Percentiles rank a stretch among this genome's conserved stretches.
Evolutionary conservation across 768 basidiomycete species (phyloP).

Genomic region (Rhizopogon vinicolor): DNA sequence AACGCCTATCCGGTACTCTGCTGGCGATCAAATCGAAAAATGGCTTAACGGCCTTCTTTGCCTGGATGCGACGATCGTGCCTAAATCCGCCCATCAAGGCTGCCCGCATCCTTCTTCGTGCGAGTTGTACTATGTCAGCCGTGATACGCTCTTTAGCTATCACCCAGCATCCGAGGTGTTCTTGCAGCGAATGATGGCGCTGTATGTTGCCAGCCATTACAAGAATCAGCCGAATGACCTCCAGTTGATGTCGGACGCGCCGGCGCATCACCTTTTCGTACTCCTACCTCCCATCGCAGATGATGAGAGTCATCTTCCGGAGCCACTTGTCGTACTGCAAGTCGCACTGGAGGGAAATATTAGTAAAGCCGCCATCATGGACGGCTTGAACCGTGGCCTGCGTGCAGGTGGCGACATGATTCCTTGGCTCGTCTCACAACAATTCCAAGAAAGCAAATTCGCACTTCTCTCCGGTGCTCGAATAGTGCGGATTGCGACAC

Average conservation of each 20-base stretch:
- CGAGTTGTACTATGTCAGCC: constrained; percentile 91
- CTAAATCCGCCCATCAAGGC: constrained; percentile 54
- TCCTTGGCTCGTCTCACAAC: constrained; percentile 91
- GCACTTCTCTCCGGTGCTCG: constrained; percentile 87
- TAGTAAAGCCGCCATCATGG: constrained; percentile 78
- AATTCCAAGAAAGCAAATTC: constrained; percentile 96
- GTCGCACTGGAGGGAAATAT: constrained; percentile 96
- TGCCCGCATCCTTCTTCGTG: constrained; percentile 93
- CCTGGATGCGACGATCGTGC: constrained; percentile 74
- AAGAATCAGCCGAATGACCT: constrained; percentile 99
- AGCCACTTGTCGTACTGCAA: constrained; percentile 93
- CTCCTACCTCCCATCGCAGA: constrained; percentile 89
- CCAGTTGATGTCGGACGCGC: constrained; percentile 95
- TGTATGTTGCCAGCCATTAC: constrained; percentile 97
- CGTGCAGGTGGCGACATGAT: constrained; percentile 95
- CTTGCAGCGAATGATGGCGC: constrained; percentile 96
- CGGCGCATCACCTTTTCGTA: constrained; percentile 95
- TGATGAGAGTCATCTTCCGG: constrained; percentile 86
- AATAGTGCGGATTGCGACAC: constrained; percentile 89
- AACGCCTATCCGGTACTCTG: constrained; percentile 88
- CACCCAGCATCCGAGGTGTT: constrained; percentile 98
- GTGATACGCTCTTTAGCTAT: constrained; percentile 95
- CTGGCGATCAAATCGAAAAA: constrained; percentile 85
- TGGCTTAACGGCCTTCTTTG: constrained; percentile 93
- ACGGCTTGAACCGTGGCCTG: constrained; percentile 77